Base-by-base conservation (phyloP, 1,284 basidiomycete genomes). In the Naganishia sp. region DNA sequence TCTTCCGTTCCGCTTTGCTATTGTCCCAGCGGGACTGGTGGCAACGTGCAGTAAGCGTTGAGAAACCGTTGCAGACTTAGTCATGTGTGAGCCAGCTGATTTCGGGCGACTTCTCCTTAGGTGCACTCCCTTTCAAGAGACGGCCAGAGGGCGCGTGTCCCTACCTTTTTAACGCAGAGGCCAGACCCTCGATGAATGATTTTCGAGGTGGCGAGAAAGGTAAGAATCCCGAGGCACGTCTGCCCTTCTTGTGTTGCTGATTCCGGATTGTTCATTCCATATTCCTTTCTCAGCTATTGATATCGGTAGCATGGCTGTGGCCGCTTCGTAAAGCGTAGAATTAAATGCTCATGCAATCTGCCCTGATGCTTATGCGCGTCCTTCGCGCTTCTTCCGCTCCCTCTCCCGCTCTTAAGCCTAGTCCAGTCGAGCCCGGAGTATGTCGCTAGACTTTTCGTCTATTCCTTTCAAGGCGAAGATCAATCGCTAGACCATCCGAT, bases 161-260 rank as follows among this genome's bases (percentile, higher is more conserved):
- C n/a, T 61, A 42, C 25, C 23, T 61, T 9, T 61, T 61, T 35
- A 61, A 61, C 17, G 47, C 50, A 18, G 2, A 28, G 1, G 47
- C 35, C 7, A 28, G 18, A 11, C 58, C 58, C 9, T 61, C 58
- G 15, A 18, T 51, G 21, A 18, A 50, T 6, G 58, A 61, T 25
- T 17, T 61, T n/a, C 25, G 15, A 41, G 3, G 15, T 3, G 35
- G 28, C 4, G 39, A 35, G 11, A 18, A 23, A 28, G 10, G 25
- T 50, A 31, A 17, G 28, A 18, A 15, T 23, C 31, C 9, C 10
- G 21, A 18, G 17, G 17, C 39, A 50, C 7, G 23, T 11, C 28
- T 17, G 39, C 18, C 42, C 13, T 43, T 25, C 13, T 45, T 7
- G 11, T 13, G 6, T 28, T 56, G n/a, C n/a, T 11, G 10, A 39